Base-by-base conservation (phyloP, 2,329 filamentous ascomycete species). In the Dryadomyces quercivorus region DNA sequence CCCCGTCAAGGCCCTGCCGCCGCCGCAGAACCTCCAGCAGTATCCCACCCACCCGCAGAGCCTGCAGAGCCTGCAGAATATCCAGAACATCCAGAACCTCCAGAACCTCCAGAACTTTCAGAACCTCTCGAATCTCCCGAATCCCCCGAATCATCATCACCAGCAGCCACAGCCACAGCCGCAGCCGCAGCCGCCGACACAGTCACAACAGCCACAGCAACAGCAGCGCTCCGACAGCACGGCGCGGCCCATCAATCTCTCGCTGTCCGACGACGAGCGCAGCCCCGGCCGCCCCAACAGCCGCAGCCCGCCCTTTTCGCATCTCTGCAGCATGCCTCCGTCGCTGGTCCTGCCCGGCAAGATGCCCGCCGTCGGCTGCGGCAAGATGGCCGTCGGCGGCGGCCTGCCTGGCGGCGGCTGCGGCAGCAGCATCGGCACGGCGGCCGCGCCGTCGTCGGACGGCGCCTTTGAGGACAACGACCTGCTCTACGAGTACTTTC, bases 401-500 rank as follows among this genome's bases (percentile, higher is more conserved):
- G 68, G 15, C 5, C 15, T 38, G 18, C 15, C 20, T 20, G 18
- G 15, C 3, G 16, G 48, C 48, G 15, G 44, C 22, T 15, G 13
- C 12, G 21, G 26, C 40, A 42, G 18, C 67, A 56, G 59, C 65
- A 58, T n/a, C n/a, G 59, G 65, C 6, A 62, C 62, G 12, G 52
- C 52, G 3, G 43, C n/a, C 15, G 63, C 65, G 1, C 69, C 64
- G 5, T 67, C 69, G 21, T 68, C 80, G 46, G 58, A 58, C 65
- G 84, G 85, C 64, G 76, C 86, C 38, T 70, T 83, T 59, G 89
- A 95, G 62, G 85, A 85, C 61, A 84, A 84, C 1, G 91, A 96
- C 68, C 73, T 91, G 60, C 72, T 96, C 18, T 96, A 96, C 65
- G 91, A 97, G 70, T 96, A 97, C 65, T 96, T 97, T 60, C 91